A percentile compares a stretch with the other conserved stretches of the same genome.
These are phyloP conservation scores for Tylopilus intermedius DNA, from an alignment of 768 basidiomycete species.

Conservation along the genomic window DNA sequence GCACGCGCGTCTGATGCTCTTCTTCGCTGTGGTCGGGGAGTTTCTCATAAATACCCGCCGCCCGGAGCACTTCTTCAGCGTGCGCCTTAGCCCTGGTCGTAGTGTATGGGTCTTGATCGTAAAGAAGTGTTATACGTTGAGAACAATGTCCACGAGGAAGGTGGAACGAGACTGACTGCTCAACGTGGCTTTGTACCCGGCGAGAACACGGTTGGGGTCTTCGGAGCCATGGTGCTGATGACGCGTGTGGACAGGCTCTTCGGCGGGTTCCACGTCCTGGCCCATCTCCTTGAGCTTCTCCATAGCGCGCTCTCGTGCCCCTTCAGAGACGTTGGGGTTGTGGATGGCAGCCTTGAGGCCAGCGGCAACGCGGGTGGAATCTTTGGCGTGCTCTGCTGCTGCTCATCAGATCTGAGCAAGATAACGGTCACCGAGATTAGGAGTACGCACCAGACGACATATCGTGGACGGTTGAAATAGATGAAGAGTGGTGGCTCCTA, in stretches of 20 bases:
- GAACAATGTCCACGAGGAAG: not conserved
- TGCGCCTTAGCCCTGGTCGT: slow-evolving; percentile 49
- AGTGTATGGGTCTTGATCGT: slow-evolving; percentile 34
- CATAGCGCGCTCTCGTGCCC: slow-evolving; percentile 47
- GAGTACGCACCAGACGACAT: slow-evolving; percentile 9
- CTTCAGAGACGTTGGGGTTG: slow-evolving; percentile 53
- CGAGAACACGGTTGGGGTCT: slow-evolving; percentile 28
- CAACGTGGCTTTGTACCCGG: slow-evolving; percentile 49
- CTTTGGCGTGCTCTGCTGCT: slow-evolving; percentile 33
- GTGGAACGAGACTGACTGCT: slow-evolving; percentile 29
- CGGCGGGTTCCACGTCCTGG: slow-evolving; percentile 8
- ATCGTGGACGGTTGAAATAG: not conserved
- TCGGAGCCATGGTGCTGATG: not conserved
- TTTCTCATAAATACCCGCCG: slow-evolving; percentile 36
- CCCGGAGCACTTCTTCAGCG: slow-evolving; percentile 49
- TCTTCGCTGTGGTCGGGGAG: slow-evolving; percentile 29
- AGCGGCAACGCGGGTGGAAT: slow-evolving; percentile 45
- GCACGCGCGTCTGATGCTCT: slow-evolving; percentile 42
- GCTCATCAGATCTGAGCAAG: not conserved
- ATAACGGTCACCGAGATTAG: accelerated
- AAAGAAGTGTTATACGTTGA: no score
- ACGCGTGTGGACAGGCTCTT: not conserved
- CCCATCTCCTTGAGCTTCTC: slow-evolving; percentile 42
- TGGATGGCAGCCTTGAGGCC: slow-evolving; percentile 56
- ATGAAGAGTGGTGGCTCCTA: not conserved